Conservation (phyloP, 805 yeast genomes). For the Candida cerambycidarum region DNA sequence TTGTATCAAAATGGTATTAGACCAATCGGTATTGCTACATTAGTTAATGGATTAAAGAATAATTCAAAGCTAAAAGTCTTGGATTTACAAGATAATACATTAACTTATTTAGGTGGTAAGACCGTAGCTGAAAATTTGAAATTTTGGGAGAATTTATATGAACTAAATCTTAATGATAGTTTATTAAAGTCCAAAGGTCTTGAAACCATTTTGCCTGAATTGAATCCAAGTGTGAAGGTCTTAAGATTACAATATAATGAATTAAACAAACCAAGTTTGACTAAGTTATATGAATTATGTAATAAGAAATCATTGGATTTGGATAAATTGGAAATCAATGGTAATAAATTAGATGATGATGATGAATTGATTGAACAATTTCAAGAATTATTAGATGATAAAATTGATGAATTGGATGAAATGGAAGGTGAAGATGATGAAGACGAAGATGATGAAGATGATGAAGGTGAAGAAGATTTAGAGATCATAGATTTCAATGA, state of each 20-base stretch:
- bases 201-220: slow-evolving; percentile 31
- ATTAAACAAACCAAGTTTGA: slow-evolving; percentile 57
- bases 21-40: slow-evolving; percentile 81
- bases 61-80: slow-evolving; percentile 62
- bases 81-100: slow-evolving; percentile 94
- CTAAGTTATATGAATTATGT: slow-evolving; percentile 55
- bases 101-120: slow-evolving; percentile 70
- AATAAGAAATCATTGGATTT: slow-evolving; percentile 56
- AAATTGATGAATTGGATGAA: slow-evolving; percentile 91
- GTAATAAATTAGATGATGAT: slow-evolving; percentile 91
- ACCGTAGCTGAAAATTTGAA: slow-evolving; percentile 46
- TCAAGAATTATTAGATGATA: slow-evolving; percentile 59
- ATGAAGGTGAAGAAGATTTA: slow-evolving; percentile 58
- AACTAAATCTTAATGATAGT: slow-evolving; percentile 87
- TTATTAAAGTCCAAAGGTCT: slow-evolving; percentile 81
- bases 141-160: slow-evolving; percentile 67
- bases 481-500: slow-evolving; percentile 34
- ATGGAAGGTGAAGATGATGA: slow-evolving; percentile 79
- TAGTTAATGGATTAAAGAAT: slow-evolving; percentile 61
- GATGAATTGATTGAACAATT: slow-evolving; percentile 65
- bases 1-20: slow-evolving; percentile 97
- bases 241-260: slow-evolving; percentile 14
- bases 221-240: slow-evolving; percentile 1
- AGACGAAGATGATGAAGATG: slow-evolving; percentile 62
- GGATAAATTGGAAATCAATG: slow-evolving; percentile 77